Conservation (phyloP, 164 flowering plant species). For the Saururus chinensis region DNA sequence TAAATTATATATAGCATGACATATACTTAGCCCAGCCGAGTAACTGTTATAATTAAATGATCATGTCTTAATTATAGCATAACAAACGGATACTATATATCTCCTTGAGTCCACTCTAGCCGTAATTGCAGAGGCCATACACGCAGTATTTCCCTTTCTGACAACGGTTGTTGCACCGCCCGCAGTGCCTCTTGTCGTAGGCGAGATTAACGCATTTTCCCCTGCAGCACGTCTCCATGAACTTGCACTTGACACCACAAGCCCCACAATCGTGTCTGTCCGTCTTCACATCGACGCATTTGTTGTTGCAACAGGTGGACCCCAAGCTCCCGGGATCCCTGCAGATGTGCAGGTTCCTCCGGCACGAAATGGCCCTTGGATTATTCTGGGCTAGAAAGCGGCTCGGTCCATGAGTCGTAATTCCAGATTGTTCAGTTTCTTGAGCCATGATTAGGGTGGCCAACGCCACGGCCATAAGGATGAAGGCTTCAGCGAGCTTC, state of each 20-base stretch:
- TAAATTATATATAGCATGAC: too few relatives aligned
- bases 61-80: too few relatives aligned
- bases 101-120: not conserved
- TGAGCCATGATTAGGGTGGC: not conserved
- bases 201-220: conserved; percentile 2
- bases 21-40: too few relatives aligned
- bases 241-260: conserved; percentile 18
- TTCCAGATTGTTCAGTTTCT: too few relatives aligned
- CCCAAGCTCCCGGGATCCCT: not conserved
- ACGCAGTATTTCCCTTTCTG: conserved; percentile 1
- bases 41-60: too few relatives aligned
- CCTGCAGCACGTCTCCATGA: conserved; percentile 11
- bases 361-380: not conserved
- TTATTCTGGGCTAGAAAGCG: conserved; percentile 1
- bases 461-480: not conserved
- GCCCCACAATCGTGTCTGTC: conserved; percentile 14
- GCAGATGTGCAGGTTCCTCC: conserved; percentile 1
- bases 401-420: not conserved
- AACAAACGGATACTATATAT: too few relatives aligned
- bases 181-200: conserved; percentile 2
- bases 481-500: conserved; percentile 1
- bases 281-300: conserved; percentile 15
- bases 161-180: conserved; percentile 4
- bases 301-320: conserved; percentile 12
- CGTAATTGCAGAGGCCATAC: conserved; percentile 6